phyloP scores from a whole-genome alignment of 352 stramenopile species.

The Proteromonas lacertae region DNA sequence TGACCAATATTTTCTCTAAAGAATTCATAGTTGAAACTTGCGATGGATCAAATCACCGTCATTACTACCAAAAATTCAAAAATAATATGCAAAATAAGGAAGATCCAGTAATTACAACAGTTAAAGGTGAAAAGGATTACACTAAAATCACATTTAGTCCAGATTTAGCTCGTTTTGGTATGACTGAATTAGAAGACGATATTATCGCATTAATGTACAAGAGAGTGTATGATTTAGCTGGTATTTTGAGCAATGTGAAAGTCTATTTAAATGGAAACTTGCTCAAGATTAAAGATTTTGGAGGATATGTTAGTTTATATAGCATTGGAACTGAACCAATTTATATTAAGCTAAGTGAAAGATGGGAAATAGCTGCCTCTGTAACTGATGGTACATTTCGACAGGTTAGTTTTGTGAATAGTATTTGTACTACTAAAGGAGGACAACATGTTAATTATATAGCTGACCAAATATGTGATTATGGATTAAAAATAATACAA shows the following conservation, averaged over 20 bases:
- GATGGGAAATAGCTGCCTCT: slow-evolving; percentile 71
- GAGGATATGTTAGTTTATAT: slow-evolving; percentile 71
- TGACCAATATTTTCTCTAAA: slow-evolving; percentile 98
- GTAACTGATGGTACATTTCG: slow-evolving; percentile 53
- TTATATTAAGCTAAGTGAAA: slow-evolving; percentile 60
- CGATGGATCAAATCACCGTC: slow-evolving; percentile 48
- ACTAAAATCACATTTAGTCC: slow-evolving; percentile 85
- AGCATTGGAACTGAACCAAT: slow-evolving; percentile 35
- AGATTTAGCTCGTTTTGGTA: slow-evolving; percentile 76
- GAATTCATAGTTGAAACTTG: slow-evolving; percentile 91
- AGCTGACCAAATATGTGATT: slow-evolving; percentile 39
- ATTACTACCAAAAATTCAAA: slow-evolving; percentile 70
- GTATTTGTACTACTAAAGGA: slow-evolving; percentile 78
- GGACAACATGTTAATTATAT: slow-evolving; percentile 79
- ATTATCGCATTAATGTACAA: slow-evolving; percentile 68
- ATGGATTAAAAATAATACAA: slow-evolving; percentile 21
- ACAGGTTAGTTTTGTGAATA: slow-evolving; percentile 96
- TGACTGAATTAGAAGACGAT: slow-evolving; percentile 55
- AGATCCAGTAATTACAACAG: slow-evolving; percentile 32
- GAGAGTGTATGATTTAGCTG: slow-evolving; percentile 88
- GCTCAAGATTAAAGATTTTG: slow-evolving; percentile 58
- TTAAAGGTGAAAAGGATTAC: slow-evolving; percentile 44
- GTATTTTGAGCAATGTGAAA: slow-evolving; percentile 50
- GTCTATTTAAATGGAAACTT: slow-evolving; percentile 19
- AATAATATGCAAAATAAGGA: slow-evolving; percentile 75